phyloP scores from a whole-genome alignment of 495 filamentous ascomycete genomes.

The Penicillium dipodomyicola region DNA sequence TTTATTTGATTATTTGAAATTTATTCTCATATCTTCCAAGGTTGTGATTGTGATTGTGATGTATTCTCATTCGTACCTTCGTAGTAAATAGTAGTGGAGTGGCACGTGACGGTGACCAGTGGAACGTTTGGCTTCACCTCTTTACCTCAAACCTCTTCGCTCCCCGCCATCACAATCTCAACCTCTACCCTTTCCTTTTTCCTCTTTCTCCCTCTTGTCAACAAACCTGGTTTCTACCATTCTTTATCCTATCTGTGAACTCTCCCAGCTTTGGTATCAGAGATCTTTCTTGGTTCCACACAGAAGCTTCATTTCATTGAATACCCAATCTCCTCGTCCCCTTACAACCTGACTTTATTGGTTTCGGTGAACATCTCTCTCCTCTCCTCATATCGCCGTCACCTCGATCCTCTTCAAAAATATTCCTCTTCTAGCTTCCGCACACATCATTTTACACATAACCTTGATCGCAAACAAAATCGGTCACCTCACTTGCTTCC shows the following conservation, averaged over 20 bases:
- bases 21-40: too few species aligned
- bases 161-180: slow-evolving; percentile 11
- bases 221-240: background rate
- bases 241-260: background rate
- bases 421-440: background rate
- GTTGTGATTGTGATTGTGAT: too few species aligned
- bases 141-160: slow-evolving; percentile 11
- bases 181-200: background rate
- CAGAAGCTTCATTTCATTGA: slow-evolving; percentile 5
- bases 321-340: background rate
- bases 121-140: slow-evolving; percentile 12
- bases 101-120: slow-evolving; percentile 5
- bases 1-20: background rate
- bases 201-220: background rate
- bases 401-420: background rate
- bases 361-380: background rate
- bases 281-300: background rate
- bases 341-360: slow-evolving; percentile 3
- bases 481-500: background rate
- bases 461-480: background rate
- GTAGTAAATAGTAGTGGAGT: background rate
- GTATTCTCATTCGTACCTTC: background rate
- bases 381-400: background rate
- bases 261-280: background rate
- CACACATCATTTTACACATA: background rate